Percentiles rank a stretch among this genome's conserved stretches.
Conservation (phyloP, 129 eudicot genomes). For the Mikania micrantha region DNA sequence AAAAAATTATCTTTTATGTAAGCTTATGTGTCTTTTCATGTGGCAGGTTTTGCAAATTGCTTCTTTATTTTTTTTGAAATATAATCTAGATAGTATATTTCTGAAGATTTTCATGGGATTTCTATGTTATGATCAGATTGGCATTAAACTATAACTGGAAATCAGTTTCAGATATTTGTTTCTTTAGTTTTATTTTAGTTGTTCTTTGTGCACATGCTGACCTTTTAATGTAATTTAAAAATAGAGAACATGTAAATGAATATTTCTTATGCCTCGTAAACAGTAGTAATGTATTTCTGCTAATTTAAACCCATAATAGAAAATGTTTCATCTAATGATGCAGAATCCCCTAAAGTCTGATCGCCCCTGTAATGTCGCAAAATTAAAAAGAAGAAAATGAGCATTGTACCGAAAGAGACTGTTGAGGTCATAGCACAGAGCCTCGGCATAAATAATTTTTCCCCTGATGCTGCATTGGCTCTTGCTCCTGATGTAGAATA, state of each 20-base stretch:
- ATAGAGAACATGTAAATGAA: not conserved
- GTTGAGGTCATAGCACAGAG: slow-evolving; percentile 72
- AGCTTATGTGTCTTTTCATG: not conserved
- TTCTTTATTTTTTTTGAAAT: not conserved
- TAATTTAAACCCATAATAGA: not conserved
- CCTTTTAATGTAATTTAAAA: not conserved
- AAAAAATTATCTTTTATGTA: too few relatives aligned
- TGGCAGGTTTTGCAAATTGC: not conserved
- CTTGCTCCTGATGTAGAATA: slow-evolving; percentile 80
- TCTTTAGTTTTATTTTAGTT: not conserved
- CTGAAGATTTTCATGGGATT: not conserved
- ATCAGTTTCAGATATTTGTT: not conserved
- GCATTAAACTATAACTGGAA: slow-evolving; percentile 1
- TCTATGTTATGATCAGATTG: not conserved
- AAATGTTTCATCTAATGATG: not conserved
- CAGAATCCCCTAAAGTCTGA: slow-evolving; percentile 6
- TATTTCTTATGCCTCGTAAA: not conserved
- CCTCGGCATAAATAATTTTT: slow-evolving; percentile 54
- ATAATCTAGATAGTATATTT: not conserved
- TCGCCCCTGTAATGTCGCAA: slow-evolving; percentile 8
- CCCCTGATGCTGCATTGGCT: slow-evolving; percentile 60
- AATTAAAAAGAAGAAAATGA: slow-evolving; percentile 33
- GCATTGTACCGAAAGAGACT: slow-evolving; percentile 66
- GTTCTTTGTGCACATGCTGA: not conserved
- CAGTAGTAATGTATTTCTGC: not conserved